phyloP scores from a whole-genome alignment of 768 basidiomycete species.

The Collybiopsis luxurians region DNA sequence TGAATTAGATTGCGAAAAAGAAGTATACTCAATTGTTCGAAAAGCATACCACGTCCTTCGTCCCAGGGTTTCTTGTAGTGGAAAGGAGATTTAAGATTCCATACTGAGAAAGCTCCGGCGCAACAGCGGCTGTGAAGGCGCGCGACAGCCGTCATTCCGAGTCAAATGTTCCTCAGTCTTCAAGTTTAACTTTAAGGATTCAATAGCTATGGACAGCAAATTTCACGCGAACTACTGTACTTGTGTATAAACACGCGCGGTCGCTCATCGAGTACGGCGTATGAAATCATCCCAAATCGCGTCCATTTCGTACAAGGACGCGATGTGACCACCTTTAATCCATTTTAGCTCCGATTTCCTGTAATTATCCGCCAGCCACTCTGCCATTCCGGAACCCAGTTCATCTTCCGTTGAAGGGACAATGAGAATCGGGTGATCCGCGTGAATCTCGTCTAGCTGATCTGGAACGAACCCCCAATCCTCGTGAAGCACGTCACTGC shows the following conservation, averaged over 20 bases:
- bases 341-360: conserved; percentile 37
- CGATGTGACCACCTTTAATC: conserved; percentile 50
- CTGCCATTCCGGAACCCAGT: conserved; percentile 38
- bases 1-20: background rate
- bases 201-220: no score
- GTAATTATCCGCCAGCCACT: conserved; percentile 45
- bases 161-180: no score
- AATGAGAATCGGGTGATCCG: conserved; percentile 42
- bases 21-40: no score
- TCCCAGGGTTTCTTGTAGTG: no score
- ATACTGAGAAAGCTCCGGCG: no score
- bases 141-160: no score
- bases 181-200: no score
- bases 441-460: conserved; percentile 41
- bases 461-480: conserved; percentile 38
- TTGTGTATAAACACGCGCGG: no score
- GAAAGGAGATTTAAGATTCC: no score
- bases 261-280: background rate
- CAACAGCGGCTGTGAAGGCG: no score
- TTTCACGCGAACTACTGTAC: no score
- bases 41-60: no score
- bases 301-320: conserved; percentile 42
- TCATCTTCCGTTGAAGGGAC: conserved; percentile 41
- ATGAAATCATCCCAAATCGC: conserved; percentile 42
- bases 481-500: background rate